These are phyloP conservation scores for Chalaropsis thielavioides DNA, from an alignment of 2,329 filamentous ascomycete genomes.

Conservation along the genomic window DNA sequence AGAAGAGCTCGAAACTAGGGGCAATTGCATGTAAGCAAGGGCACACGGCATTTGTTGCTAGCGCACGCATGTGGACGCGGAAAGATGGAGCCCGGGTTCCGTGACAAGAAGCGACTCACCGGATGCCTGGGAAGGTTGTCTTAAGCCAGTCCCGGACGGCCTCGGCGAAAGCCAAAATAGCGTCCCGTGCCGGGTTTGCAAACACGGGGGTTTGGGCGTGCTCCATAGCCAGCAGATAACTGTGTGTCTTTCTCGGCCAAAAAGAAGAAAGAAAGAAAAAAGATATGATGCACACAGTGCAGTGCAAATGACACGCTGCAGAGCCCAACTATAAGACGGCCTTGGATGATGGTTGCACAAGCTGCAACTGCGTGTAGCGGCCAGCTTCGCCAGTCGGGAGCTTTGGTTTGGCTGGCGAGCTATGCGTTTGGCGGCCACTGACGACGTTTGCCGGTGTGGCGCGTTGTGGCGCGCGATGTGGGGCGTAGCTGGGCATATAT, in stretches of 20 bases:
- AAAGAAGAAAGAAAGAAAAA: neutral
- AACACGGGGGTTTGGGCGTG: neutral
- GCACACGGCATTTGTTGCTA: neutral
- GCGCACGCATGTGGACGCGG: neutral
- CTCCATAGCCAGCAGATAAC: neutral
- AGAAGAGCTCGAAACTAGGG: slow-evolving; percentile 22
- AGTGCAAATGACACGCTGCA: neutral
- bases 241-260: neutral
- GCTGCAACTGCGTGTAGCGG: no score
- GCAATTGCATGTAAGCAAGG: slow-evolving; percentile 2
- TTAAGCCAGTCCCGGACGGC: slow-evolving; percentile 11
- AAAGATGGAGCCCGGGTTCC: neutral
- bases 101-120: neutral
- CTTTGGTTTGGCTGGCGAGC: no score
- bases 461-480: no score
- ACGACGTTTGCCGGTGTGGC: no score
- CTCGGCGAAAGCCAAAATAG: slow-evolving; percentile 6
- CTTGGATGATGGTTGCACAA: no score
- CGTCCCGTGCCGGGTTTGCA: slow-evolving; percentile 12
- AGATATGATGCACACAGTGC: neutral
- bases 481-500: no score
- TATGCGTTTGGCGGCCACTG: no score
- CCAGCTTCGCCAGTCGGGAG: no score
- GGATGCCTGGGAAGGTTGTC: slow-evolving; percentile 7
- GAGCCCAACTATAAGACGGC: neutral